Base-by-base conservation (phyloP, 108 stramenopile genomes). In the Fistulifera solaris region DNA sequence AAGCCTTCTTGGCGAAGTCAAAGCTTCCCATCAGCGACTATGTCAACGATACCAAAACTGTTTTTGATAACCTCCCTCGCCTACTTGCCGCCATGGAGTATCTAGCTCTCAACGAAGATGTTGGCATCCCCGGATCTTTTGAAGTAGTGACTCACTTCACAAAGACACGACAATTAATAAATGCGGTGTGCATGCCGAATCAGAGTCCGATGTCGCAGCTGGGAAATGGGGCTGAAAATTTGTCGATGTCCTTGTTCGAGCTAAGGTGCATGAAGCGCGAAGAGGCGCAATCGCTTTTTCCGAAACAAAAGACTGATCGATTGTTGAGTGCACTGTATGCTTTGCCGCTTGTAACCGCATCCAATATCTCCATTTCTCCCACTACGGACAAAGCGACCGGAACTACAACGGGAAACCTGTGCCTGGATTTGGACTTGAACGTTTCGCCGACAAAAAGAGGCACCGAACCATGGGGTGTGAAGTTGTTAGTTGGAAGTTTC, bases 11-110 rank as follows among this genome's bases (percentile, higher is more conserved):
- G 17, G 72, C 75, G 41, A 71, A 76, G 31, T 63, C 67, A n/a
- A 67, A 77, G 31, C 81, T 97, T 60, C 99, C 99, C 2, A 97
- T 98, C 39, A 84, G 81, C 50, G 97, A 99, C 64, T 99, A 96
- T 65, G 76, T 94, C 54, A 98, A 94, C 58, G 99, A 99, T 68
- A 91, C 94, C 25, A 81, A 79, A 63, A 75, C 81, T 22, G 96
- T 98, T 25, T 68, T 98, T 52, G 99, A 99, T 53, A 97, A 96
- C 60, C 60, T 94, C 12, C 84, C 94, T 44, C 86, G 99, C 31
- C 73, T 99, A 31, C 62, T 99, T 13, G 93, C 94, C 17, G 99
- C 97, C 6, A 89, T 98, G 87, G 67, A 95, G n/a, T 96, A 85
- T 59, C 69, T 98, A 52, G 81, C 91, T 21, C 64, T 77, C 28